Conservation (phyloP, 345 rosid genomes). For the Acer negundo region DNA sequence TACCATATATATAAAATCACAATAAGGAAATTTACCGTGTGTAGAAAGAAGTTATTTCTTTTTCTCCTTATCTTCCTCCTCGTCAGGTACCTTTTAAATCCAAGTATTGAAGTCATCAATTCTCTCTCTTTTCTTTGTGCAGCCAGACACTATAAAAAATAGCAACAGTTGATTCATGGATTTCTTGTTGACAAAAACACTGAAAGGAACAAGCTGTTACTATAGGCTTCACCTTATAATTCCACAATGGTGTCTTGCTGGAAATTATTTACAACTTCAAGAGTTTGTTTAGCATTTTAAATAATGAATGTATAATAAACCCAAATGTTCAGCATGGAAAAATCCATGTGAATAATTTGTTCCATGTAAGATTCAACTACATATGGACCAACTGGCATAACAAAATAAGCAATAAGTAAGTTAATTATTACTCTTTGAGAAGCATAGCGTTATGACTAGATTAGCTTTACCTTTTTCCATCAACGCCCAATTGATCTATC, state of each 20-base stretch:
- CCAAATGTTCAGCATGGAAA: conserved; percentile 97
- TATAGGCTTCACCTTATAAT: background rate
- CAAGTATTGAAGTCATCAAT: conserved; percentile 68
- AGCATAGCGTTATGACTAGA: background rate
- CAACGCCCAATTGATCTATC: conserved; percentile 88
- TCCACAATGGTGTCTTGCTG: background rate
- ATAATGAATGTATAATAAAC: conserved; percentile 17
- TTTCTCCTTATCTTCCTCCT: conserved; percentile 85
- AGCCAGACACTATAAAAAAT: conserved; percentile 93
- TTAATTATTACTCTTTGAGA: conserved; percentile 7
- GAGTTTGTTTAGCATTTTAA: conserved; percentile 3
- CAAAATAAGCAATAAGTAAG: background rate
- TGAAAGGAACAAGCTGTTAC: conserved; percentile 2
- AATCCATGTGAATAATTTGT: conserved; percentile 98
- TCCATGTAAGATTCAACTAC: conserved; percentile 98
- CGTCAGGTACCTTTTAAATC: conserved; percentile 81
- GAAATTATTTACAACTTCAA: too few relatives aligned
- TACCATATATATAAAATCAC: background rate
- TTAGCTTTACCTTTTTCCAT: conserved; percentile 71
- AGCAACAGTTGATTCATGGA: conserved; percentile 26
- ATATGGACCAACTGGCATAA: conserved; percentile 75
- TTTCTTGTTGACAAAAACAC: conserved; percentile 2
- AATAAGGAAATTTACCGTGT: conserved; percentile 54
- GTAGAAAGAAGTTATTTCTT: conserved; percentile 97
- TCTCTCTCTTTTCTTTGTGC: conserved; percentile 92